These are phyloP conservation scores for Acacia acuminata DNA, from an alignment of 306 rosid species.

Conservation along the genomic window DNA sequence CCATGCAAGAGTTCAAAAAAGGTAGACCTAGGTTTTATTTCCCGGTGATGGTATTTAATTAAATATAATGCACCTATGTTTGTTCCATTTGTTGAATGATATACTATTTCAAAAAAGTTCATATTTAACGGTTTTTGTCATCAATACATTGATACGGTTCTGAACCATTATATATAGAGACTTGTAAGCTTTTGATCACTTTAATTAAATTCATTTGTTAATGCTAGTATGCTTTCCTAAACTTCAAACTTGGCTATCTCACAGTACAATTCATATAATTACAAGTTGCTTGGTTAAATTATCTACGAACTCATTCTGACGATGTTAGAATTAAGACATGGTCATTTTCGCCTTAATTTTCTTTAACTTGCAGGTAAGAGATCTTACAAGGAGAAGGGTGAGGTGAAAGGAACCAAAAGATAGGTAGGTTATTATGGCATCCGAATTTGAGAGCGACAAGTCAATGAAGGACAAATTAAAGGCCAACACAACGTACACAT, in stretches of 20 bases:
- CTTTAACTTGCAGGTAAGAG: neutral
- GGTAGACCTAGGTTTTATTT: neutral
- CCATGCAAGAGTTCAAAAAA: constrained; percentile 40
- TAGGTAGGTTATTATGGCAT: neutral
- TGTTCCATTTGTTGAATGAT: constrained; percentile 1
- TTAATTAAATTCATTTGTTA: no score
- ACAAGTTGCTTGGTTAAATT: neutral
- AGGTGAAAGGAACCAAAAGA: neutral
- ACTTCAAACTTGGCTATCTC: no score
- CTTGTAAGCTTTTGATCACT: neutral
- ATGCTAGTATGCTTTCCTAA: no score
- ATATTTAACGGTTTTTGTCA: no score
- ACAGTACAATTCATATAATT: neutral
- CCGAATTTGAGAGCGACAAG: neutral
- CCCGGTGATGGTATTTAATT: neutral
- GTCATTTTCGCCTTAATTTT: neutral
- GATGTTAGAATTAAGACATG: neutral
- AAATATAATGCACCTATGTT: neutral
- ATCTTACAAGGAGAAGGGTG: neutral
- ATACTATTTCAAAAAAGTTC: no score
- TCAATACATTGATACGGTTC: no score
- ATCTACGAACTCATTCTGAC: neutral
- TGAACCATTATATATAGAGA: neutral
- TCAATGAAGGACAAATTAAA: neutral
- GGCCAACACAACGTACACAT: neutral